phyloP scores from a whole-genome alignment of 805 yeast species.

The Isabelozyma rhagii region DNA sequence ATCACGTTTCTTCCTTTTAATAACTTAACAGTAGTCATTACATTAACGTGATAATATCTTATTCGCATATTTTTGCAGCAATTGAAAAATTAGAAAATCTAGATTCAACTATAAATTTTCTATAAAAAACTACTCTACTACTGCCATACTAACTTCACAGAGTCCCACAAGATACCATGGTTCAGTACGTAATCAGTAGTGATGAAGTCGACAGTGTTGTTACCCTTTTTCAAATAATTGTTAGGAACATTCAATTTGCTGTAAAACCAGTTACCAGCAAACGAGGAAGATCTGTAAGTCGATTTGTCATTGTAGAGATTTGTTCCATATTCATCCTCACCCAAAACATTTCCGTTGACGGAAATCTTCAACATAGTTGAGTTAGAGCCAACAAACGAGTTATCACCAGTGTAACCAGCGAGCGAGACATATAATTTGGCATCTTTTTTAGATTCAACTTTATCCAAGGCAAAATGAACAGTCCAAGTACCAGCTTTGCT shows the following conservation, averaged over 20 bases:
- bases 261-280: slow-evolving; percentile 7
- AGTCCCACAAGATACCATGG: slow-evolving; percentile 7
- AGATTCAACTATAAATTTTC: background rate
- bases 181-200: slow-evolving; percentile 5
- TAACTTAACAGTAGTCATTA: no score
- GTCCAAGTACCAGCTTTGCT: slow-evolving; percentile 5
- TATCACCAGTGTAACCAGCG: slow-evolving; percentile 6
- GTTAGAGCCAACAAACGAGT: slow-evolving; percentile 4
- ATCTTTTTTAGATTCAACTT: background rate
- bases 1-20: no score
- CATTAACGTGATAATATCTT: no score
- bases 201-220: slow-evolving; percentile 1
- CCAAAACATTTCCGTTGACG: slow-evolving; percentile 1
- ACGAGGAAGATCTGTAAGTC: slow-evolving; percentile 6
- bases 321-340: slow-evolving; percentile 2
- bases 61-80: background rate
- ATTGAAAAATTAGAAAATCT: background rate
- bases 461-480: slow-evolving; percentile 5
- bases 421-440: slow-evolving; percentile 4
- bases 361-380: slow-evolving; percentile 2
- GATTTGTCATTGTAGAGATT: slow-evolving; percentile 6
- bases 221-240: slow-evolving; percentile 2
- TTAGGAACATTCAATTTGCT: slow-evolving; percentile 3
- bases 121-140: background rate
- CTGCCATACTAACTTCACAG: slow-evolving; percentile 4